Evolutionary conservation across 2,329 filamentous ascomycete genomes (phyloP), one percentile per base, ranked within the genome.

Genomic region (Nigrospora sphaerica): DNA sequence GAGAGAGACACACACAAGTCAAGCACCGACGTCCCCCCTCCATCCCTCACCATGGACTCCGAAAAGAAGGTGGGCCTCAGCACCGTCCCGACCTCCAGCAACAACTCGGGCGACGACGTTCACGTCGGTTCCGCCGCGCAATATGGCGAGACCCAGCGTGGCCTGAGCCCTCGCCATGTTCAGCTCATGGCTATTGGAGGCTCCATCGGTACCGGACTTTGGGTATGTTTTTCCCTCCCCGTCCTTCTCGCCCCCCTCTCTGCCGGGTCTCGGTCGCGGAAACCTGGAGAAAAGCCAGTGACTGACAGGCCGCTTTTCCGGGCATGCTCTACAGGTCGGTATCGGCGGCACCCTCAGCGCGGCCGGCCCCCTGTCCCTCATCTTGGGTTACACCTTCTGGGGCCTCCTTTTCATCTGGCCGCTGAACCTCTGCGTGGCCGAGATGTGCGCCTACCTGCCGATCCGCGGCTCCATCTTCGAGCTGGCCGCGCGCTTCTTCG

Each of bases 371-470:
- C 59, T 73, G 42, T 70, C 68, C 10, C 62, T 73, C 12, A 44
- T 73, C 33, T 64, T 73, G 33, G 70, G 69, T 13, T 73, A 72
- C 54, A 53, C 68, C 42, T 62, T 70, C 56, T 72, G 68, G 68
- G 69, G 68, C 41, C 47, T 68, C 35, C 61, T 66, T 51, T 72
- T 67, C 59, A 63, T 71, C 54, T 73, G 67, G 69, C 70, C 68
- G 12, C 54, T 62, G 41, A 67, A 71, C 61, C 54, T 73, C 49
- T 69, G 64, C 51, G 68, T 81, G 32, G 77, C 74, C 45, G 78
- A 81, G 61, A 79, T 81, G 73, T 72, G 71, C 45, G 71, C 76
- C 7, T 78, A 76, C 49, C 65, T 80, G 19, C 78, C 77, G 4
- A 64, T 80, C 43, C 68, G 74, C 32, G 70, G 75, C 39, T 73